Conservation (phyloP, 345 rosid species). For the Syzygium jambos region DNA sequence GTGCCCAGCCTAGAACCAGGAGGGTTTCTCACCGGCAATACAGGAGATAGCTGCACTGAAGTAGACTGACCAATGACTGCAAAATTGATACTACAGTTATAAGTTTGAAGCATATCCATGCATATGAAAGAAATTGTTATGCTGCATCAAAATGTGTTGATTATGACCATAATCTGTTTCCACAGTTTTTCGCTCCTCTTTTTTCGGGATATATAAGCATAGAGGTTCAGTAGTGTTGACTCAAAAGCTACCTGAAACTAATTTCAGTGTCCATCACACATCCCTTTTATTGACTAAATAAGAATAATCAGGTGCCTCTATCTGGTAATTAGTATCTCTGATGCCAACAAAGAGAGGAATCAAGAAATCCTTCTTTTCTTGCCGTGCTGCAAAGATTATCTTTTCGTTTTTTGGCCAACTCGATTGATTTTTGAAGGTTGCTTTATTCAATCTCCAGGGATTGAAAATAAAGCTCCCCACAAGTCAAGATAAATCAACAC, state of each 20-base stretch:
- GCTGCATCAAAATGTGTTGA: not conserved
- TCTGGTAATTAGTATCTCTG: not conserved
- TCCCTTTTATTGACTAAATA: not conserved
- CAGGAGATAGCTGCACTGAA: slow-evolving; percentile 38
- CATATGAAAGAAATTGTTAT: not conserved
- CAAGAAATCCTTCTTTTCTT: not conserved
- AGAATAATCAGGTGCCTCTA: not conserved
- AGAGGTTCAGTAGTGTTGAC: not conserved
- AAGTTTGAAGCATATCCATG: not conserved
- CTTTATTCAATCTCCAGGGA: not conserved
- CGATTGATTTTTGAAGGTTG: not conserved
- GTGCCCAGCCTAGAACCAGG: slow-evolving; percentile 65
- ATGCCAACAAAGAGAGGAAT: not conserved
- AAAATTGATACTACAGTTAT: not conserved
- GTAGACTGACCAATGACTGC: slow-evolving; percentile 49
- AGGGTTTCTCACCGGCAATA: slow-evolving; percentile 40
- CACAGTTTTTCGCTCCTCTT: not conserved
- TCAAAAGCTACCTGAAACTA: not conserved
- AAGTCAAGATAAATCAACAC: not conserved
- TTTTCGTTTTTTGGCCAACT: not conserved
- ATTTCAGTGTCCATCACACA: not conserved
- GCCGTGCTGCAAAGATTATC: not conserved
- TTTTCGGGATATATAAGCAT: not conserved
- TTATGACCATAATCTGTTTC: not conserved
- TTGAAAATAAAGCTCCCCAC: not conserved